Conservation (phyloP, 2,329 filamentous ascomycete genomes). For the Fusarium chuoi region DNA sequence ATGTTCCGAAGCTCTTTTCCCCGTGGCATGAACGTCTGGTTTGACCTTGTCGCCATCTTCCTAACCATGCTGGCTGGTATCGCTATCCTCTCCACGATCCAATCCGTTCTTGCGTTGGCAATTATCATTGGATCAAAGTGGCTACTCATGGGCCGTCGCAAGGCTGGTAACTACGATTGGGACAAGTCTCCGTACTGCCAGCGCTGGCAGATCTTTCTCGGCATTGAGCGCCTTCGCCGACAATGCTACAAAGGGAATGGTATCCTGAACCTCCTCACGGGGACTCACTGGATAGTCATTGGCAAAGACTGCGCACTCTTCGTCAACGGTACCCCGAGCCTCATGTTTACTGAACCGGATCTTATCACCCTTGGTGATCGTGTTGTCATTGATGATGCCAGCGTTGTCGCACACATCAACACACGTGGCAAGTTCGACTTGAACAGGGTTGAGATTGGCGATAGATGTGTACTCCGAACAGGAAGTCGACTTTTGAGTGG, state of each 20-base stretch:
- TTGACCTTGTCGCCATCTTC: constrained; percentile 3
- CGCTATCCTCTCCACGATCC: background rate
- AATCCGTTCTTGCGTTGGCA: background rate
- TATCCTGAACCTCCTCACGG: background rate
- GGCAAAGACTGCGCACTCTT: constrained; percentile 10
- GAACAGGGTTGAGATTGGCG: constrained; percentile 4
- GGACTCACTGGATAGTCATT: background rate
- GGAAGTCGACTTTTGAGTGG: constrained; percentile 11
- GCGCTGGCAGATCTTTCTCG: constrained; percentile 17
- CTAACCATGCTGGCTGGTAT: background rate
- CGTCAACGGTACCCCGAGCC: background rate
- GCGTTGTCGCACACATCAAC: constrained; percentile 16
- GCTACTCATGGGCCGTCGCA: constrained; percentile 1
- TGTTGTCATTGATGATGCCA: constrained; percentile 5
- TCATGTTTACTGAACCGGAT: constrained; percentile 9
- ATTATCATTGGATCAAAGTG: background rate
- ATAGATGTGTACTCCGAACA: background rate
- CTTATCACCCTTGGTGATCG: background rate
- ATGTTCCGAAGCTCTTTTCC: background rate
- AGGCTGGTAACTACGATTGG: constrained; percentile 13
- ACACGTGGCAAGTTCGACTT: constrained; percentile 11
- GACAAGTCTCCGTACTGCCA: constrained; percentile 14
- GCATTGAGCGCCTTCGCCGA: background rate
- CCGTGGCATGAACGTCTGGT: background rate
- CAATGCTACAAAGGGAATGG: background rate